Base-by-base conservation (phyloP, 192 early-diverging fungal genomes). In the Funneliformis geosporum region DNA sequence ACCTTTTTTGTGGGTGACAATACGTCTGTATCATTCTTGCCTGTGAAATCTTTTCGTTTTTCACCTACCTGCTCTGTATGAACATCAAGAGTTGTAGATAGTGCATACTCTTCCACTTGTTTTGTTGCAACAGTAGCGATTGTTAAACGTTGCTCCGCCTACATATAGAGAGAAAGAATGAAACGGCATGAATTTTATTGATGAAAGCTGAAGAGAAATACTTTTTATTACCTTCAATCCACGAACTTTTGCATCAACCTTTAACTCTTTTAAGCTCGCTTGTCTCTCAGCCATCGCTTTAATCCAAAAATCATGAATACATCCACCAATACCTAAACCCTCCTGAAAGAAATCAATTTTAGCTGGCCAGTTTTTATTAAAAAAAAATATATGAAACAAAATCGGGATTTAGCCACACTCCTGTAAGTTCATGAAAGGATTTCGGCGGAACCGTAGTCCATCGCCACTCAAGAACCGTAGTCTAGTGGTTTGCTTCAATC, bases 1-100 rank as follows among this genome's bases (percentile, higher is more conserved):
- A 75, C 73, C 55, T 75, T 75, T 75, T 61, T 75, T 11, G 59
- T 75, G 55, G 42, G 73, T 5, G 59, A 75, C 73, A 73, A 73
- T 50, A 25, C 33, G 43, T 73, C 55, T 75, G 27, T 75, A 75
- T 75, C 4, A 75, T 75, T 75, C 38, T 75, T 60, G 73, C 61
- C 59, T 40, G 10, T 75, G 55, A 75, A 75, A 75, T 75, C 55
- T 75, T 75, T 75, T 75, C 60, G 27, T 75, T 75, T 75, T 75
- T 60, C 59, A 18, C 59, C 73, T 60, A 75, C 59, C 73, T 75
- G 59, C 73, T 75, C 73, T 75, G 73, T 75, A 75, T 75, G 55
- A 75, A 38, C 73, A 75, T 75, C n/a, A n/a, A n/a, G n/a, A n/a
- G n/a, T n/a, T n/a, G n/a, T n/a, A n/a, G n/a, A n/a, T n/a, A n/a